Percentiles rank a stretch among this genome's conserved stretches.
phyloP scores from a whole-genome alignment of 371 early-diverging fungal species.

The Lichtheimia hyalospora region DNA sequence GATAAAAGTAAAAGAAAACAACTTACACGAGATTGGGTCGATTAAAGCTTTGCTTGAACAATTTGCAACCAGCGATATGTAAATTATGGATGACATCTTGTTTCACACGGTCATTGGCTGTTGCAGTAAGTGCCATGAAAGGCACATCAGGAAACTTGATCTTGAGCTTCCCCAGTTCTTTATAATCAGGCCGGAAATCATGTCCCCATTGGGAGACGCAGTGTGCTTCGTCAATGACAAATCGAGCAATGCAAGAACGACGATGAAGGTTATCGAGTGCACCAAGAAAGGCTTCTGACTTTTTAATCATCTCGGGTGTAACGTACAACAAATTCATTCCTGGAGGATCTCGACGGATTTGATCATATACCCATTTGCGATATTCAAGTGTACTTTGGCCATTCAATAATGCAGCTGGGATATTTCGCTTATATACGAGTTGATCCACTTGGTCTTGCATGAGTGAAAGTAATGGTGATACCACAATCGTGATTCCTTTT shows the following conservation, averaged over 20 bases:
- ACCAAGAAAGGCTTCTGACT: conserved; percentile 65
- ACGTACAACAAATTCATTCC: conserved; percentile 81
- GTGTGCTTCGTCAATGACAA: conserved; percentile 99
- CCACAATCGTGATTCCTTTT: conserved; percentile 88
- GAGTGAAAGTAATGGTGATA: conserved; percentile 96
- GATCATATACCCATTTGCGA: conserved; percentile 59
- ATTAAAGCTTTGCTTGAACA: conserved; percentile 89
- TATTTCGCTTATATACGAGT: conserved; percentile 71
- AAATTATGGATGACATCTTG: conserved; percentile 72
- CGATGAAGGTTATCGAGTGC: conserved; percentile 60
- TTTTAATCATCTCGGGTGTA: conserved; percentile 94
- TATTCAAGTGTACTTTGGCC: conserved; percentile 58
- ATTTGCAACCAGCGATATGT: conserved; percentile 65
- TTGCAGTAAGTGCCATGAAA: conserved; percentile 98
- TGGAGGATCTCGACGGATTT: conserved; percentile 37
- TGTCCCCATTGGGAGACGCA: conserved; percentile 98
- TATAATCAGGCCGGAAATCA: conserved; percentile 91
- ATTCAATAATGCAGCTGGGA: conserved; percentile 78
- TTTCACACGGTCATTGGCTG: conserved; percentile 93
- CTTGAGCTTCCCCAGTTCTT: conserved; percentile 68
- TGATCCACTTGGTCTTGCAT: conserved; percentile 98
- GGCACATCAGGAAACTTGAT: conserved; percentile 78
- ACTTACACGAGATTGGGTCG: conserved; percentile 71
- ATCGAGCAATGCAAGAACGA: conserved; percentile 71
- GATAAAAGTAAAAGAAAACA: conserved; percentile 1